Evolutionary conservation across 768 basidiomycete species (phyloP), one percentile per base, ranked within the genome.

Genomic region (Calvatia gigantea): DNA sequence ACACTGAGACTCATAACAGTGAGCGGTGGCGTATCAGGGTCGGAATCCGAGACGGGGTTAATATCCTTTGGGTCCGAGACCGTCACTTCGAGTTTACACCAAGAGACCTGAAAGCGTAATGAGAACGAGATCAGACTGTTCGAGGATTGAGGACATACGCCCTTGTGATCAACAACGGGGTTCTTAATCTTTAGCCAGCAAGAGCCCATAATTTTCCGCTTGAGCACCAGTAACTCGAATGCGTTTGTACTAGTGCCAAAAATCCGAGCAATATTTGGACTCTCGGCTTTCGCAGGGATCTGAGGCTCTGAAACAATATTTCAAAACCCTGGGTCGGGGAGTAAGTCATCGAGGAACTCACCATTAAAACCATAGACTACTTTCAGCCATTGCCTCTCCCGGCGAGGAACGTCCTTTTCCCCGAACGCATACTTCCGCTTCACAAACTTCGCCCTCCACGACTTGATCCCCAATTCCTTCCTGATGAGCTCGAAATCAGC

Each of bases 121-220:
- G 28, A 33, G 37, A 35, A 56, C n/a, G 45, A 39, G 49, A 52
- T 35, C 12, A 29, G 55, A 5, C 21, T 23, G 19, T 37, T 19
- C 29, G 17, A 21, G 39, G 0, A 23, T 23, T 46, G 23, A 6
- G 29, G 2, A 69, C 87, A 51, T 67, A 97, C 94, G 1, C 89
- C 90, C 70, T 91, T 87, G 62, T 85, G 72, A 45, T 89, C 90
- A 15, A 95, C 73, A 21, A 78, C 71, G 1, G 89, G 87, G 43
- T 87, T 80, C 70, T 88, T 87, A 59, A 99, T 81, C 54, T 87
- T 80, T 42, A 99, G 75, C 97, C 97, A 99, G 67, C 97, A 98
- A 0, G 97, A 95, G 0, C 97, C 97, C 94, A 98, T 98, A 55
- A 98, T 97, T 73, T 95, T 97, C 29, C 94, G 85, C 70, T 98